These are phyloP conservation scores for Backusella australiensis DNA, from an alignment of 192 early-diverging fungal species.

Conservation along the genomic window DNA sequence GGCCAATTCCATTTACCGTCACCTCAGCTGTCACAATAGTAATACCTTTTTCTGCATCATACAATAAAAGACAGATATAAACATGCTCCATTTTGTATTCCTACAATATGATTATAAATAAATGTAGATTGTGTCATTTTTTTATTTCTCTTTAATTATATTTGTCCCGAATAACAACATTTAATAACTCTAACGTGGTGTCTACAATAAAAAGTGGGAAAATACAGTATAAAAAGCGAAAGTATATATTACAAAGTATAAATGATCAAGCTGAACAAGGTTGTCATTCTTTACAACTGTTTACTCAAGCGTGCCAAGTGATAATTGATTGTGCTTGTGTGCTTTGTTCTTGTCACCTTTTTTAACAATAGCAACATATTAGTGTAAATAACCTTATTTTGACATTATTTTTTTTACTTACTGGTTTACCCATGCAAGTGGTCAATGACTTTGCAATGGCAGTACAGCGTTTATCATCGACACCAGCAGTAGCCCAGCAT, in stretches of 20 bases:
- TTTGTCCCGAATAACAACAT: neutral
- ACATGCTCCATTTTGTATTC: neutral
- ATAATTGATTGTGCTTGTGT: slow-evolving; percentile 55
- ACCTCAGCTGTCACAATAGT: too few relatives aligned
- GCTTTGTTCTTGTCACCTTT: slow-evolving; percentile 44
- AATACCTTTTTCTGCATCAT: too few relatives aligned
- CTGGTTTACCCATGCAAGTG: slow-evolving; percentile 55
- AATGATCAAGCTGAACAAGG: neutral
- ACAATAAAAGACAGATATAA: too few relatives aligned
- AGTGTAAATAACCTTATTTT: neutral
- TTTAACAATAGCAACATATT: neutral
- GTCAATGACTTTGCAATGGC: slow-evolving; percentile 48
- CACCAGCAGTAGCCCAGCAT: slow-evolving; percentile 55
- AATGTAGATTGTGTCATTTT: neutral
- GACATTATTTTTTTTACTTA: slow-evolving; percentile 28
- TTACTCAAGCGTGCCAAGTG: slow-evolving; percentile 56
- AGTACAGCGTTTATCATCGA: slow-evolving; percentile 53
- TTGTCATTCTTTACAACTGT: slow-evolving; percentile 39
- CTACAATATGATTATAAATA: neutral
- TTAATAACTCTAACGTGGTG: neutral
- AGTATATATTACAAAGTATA: slow-evolving; percentile 4
- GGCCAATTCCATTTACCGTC: too few relatives aligned
- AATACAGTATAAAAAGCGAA: neutral
- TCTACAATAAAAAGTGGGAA: neutral
- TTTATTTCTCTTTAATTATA: neutral